Evolutionary conservation across 352 stramenopile genomes (phyloP).

Genomic region (Phytophthora podocarpi): DNA sequence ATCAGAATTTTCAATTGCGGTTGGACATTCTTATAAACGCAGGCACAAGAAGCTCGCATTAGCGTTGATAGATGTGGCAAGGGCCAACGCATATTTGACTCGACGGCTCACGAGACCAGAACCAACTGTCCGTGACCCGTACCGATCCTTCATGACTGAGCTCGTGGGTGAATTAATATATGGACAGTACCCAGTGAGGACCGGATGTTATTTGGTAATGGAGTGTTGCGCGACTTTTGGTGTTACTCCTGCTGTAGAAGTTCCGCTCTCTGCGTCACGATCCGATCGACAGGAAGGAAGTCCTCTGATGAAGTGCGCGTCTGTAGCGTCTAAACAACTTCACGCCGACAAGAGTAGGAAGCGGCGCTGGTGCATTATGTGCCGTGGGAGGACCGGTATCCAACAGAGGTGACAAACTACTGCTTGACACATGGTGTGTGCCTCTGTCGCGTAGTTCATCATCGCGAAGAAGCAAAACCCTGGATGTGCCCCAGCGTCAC

Average conservation of each 20-base stretch:
- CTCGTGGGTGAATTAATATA: neutral
- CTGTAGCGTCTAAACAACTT: neutral
- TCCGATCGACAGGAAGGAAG: too few relatives aligned
- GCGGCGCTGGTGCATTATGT: conserved; percentile 1
- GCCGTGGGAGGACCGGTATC: conserved; percentile 1
- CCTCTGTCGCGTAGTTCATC: neutral
- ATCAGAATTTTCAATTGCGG: conserved; percentile 33
- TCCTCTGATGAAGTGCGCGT: neutral
- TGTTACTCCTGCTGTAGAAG: too few relatives aligned
- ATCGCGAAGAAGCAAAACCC: neutral
- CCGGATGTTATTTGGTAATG: neutral
- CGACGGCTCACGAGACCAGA: neutral
- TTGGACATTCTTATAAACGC: conserved; percentile 33
- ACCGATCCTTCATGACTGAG: neutral
- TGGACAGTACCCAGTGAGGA: neutral
- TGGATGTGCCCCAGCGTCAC: neutral
- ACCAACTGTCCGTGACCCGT: neutral
- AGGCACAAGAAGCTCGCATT: conserved; percentile 38
- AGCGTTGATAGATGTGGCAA: conserved; percentile 8
- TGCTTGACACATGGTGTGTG: neutral
- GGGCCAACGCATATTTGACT: neutral
- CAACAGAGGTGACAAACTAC: conserved; percentile 5
- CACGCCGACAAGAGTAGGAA: conserved; percentile 1
- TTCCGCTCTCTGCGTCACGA: too few relatives aligned
- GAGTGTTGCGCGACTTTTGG: neutral